These are phyloP conservation scores for Blepharisma stoltei DNA, from an alignment of 73 alveolate genomes.

Conservation along the genomic window DNA sequence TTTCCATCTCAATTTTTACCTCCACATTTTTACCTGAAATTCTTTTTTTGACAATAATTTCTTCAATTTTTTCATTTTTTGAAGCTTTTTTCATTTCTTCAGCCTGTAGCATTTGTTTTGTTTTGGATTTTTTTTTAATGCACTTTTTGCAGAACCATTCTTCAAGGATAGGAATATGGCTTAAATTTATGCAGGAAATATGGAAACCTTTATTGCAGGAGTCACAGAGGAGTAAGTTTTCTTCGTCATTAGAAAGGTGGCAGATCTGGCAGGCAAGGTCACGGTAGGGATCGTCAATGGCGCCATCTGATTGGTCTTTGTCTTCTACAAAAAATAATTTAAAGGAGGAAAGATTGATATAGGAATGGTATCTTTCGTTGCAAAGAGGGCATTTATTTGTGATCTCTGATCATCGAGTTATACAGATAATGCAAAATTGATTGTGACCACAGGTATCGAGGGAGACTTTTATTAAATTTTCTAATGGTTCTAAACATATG, in stretches of 20 bases:
- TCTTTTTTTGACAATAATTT: too few relatives aligned
- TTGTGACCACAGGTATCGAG: background rate
- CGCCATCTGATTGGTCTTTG: background rate
- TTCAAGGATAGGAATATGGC: constrained; percentile 7
- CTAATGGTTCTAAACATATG: too few relatives aligned
- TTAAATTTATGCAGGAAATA: constrained; percentile 4
- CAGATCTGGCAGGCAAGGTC: constrained; percentile 30
- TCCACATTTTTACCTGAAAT: too few relatives aligned
- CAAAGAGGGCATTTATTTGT: constrained; percentile 24
- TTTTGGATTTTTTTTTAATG: background rate
- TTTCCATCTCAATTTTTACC: too few relatives aligned
- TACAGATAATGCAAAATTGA: constrained; percentile 7
- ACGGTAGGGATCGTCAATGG: background rate
- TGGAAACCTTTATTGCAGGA: constrained; percentile 27
- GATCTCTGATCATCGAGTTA: background rate
- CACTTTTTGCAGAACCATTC: constrained; percentile 21
- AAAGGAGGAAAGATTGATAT: background rate
- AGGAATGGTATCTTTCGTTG: background rate
- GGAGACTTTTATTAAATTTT: too few relatives aligned
- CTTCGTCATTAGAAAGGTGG: constrained; percentile 5
- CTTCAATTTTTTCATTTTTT: too few relatives aligned
- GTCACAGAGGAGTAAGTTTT: constrained; percentile 25
- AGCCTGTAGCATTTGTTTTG: too few relatives aligned
- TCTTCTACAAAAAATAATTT: background rate
- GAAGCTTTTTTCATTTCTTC: too few relatives aligned